These are phyloP conservation scores for Acidomyces sp. DNA, from an alignment of 495 filamentous ascomycete genomes.

Conservation along the genomic window DNA sequence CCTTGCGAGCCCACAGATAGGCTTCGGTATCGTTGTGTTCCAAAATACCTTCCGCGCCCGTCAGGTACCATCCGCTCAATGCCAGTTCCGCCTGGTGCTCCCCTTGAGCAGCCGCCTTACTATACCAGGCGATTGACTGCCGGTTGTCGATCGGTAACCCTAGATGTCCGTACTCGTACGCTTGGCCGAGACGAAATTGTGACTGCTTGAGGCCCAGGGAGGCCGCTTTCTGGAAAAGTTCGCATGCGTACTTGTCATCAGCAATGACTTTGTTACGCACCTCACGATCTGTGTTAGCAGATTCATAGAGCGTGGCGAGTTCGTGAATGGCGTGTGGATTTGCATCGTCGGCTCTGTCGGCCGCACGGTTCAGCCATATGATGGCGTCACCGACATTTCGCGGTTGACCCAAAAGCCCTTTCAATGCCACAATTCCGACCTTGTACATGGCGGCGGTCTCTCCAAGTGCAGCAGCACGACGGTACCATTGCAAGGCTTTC, in stretches of 20 bases:
- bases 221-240: slow-evolving; percentile 76
- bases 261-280: slow-evolving; percentile 44
- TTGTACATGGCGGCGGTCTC: slow-evolving; percentile 96
- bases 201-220: slow-evolving; percentile 88
- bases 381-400: slow-evolving; percentile 73
- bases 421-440: slow-evolving; percentile 87
- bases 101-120: slow-evolving; percentile 76
- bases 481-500: slow-evolving; percentile 97
- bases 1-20: slow-evolving; percentile 93
- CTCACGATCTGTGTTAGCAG: slow-evolving; percentile 38
- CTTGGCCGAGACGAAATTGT: slow-evolving; percentile 75
- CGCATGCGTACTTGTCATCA: slow-evolving; percentile 64
- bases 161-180: slow-evolving; percentile 81
- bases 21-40: slow-evolving; percentile 91
- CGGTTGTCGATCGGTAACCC: slow-evolving; percentile 71
- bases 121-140: slow-evolving; percentile 84
- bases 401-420: slow-evolving; percentile 85
- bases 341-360: slow-evolving; percentile 71
- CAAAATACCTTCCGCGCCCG: slow-evolving; percentile 74
- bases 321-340: slow-evolving; percentile 96
- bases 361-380: slow-evolving; percentile 82
- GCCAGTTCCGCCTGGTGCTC: slow-evolving; percentile 92
- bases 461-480: slow-evolving; percentile 75
- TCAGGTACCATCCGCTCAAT: slow-evolving; percentile 91
- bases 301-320: slow-evolving; percentile 71